Evolutionary conservation across 1,284 basidiomycete genomes (phyloP).

Genomic region (Marasmius sp.): DNA sequence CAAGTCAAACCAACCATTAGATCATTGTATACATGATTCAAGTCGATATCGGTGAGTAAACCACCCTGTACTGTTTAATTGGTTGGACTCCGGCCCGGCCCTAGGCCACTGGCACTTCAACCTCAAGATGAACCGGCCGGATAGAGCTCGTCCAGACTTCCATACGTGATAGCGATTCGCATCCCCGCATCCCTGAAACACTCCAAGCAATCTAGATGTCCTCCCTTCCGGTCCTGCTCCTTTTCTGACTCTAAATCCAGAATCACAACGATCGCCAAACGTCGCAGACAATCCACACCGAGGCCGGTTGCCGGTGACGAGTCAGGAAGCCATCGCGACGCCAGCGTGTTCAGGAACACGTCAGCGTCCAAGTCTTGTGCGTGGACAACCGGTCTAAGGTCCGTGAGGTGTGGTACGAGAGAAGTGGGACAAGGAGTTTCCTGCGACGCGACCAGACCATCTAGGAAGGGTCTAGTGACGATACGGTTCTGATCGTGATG

Average conservation of each 20-base stretch:
- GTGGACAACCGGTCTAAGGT: neutral
- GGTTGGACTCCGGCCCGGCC: too few species aligned
- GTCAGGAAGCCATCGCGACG: neutral
- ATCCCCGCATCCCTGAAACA: neutral
- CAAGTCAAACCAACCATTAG: too few species aligned
- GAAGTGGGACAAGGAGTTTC: neutral
- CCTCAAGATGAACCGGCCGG: too few species aligned
- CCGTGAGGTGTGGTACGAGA: neutral
- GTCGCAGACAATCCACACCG: neutral
- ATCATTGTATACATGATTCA: too few species aligned
- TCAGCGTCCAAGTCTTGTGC: neutral
- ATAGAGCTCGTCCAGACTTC: conserved; percentile 23
- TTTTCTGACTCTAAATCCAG: neutral
- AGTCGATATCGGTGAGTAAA: too few species aligned
- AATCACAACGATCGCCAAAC: neutral
- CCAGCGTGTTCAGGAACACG: neutral
- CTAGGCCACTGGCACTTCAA: too few species aligned
- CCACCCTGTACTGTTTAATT: too few species aligned
- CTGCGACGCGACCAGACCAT: neutral
- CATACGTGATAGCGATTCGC: neutral
- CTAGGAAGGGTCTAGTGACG: neutral
- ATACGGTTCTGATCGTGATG: neutral
- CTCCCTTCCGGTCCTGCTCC: neutral
- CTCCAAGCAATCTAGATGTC: neutral
- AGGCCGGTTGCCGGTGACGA: neutral